Base-by-base conservation (phyloP, 1,139 yeast species). In the Nakaseomyces kungkrabaensis region DNA sequence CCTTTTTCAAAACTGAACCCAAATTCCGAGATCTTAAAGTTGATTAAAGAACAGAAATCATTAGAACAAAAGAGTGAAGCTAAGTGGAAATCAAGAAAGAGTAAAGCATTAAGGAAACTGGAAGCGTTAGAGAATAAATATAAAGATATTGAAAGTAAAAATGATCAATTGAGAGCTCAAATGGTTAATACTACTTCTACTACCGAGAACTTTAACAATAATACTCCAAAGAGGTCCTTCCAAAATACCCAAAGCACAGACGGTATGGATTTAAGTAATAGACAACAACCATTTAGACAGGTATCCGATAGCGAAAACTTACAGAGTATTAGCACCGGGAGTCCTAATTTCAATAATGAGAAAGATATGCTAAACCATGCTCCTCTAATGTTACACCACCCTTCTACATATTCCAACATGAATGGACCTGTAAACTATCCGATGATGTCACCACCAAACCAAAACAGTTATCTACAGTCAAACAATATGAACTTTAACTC, bases 31-130 rank as follows among this genome's bases (percentile, higher is more conserved):
- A 36, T 51, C 52, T n/a, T 54, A 2, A 55, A 55, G 37, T 31
- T 59, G 11, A 53, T 64, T 9, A 62, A 54, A 37, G 61, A 62
- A 22, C 63, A 64, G 51, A n/a, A 60, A 5, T 50, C 50, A 2
- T 52, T 56, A 32, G 67, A 64, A 43, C 53, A 56, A n/a, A 57
- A 59, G 24, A 50, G 56, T 25, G 63, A 62, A 33, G 46, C 50
- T 8, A 55, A 54, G 43, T 62, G 67, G 67, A 54, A 55, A 47
- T 43, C 47, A 6, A 57, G 51, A 36, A 59, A 55, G 45, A 49
- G 48, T 42, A 52, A 52, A 27, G 49, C 57, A 44, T 43, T 54
- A 10, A 59, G 56, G 42, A 58, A 54, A 25, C 54, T 61, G 8
- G 58, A 58, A 5, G 38, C 51, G 3, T 47, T 63, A 44, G 61